Evolutionary conservation across 306 rosid species (phyloP), one percentile per base, ranked within the genome.

Genomic region (Dryas drummondii): DNA sequence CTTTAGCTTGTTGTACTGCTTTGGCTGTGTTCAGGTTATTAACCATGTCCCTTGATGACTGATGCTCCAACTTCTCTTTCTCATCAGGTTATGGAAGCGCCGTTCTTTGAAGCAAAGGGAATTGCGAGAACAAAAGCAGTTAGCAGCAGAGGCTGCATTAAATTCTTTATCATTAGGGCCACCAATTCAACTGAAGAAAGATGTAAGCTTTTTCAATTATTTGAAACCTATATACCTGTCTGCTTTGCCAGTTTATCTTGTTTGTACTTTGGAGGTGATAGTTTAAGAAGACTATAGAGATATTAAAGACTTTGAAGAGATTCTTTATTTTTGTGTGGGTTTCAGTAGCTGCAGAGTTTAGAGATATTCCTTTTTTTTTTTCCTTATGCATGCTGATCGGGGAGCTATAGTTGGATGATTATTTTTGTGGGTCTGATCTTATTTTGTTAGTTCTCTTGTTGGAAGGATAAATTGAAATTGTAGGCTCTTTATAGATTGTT

Each of bases 31-130:
- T 73, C 51, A 50, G 72, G 62, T 56, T 37, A 51, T 73, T 73
- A 37, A 60, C 53, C 75, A 27, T 63, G 49, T 27, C 66, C 65
- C 70, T 70, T 57, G 66, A 59, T 32, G 37, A 32, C 37, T 1
- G 37, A 32, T 81, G 19, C 66, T 79, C 56, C 44, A 53, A 50
- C 51, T 26, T 73, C 77, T 74, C 50, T 75, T 14, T 70, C 59
- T 37, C 77, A 56, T 80, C 82, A 94, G 99, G 86, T 82, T 89
- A 84, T 94, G 99, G 99, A 92, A 70, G 86, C 88, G 96, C 55
- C 90, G 96, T 17, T 78, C 83, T 54, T 71, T 81, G 77, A 94
- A 86, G 80, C 84, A 76, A 77, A 89, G 84, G 81, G 84, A 81
- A 87, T 70, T 84, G 69, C 90, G 93, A 47, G 90, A 88, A 76